phyloP scores from a whole-genome alignment of 2,329 filamentous ascomycete species.

The Colletotrichum sp. region DNA sequence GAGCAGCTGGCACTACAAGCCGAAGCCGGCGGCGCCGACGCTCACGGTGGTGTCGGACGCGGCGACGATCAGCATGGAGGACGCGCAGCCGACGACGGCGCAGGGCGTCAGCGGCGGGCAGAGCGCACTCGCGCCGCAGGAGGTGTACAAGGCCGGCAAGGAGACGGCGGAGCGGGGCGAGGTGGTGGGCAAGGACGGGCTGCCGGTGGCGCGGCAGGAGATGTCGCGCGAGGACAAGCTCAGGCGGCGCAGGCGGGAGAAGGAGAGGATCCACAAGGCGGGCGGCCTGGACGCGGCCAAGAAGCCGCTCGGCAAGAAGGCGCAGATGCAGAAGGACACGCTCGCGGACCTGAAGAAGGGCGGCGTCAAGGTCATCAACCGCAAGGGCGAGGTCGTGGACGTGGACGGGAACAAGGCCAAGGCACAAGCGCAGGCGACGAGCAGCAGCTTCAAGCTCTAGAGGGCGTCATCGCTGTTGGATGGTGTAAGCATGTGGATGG shows the following conservation, averaged over 20 bases:
- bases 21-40: constrained; percentile 80
- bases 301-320: constrained; percentile 63
- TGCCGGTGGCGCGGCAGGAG: constrained; percentile 82
- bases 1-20: constrained; percentile 94
- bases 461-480: neutral
- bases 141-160: constrained; percentile 85
- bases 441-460: constrained; percentile 68
- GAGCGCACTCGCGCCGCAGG: constrained; percentile 88
- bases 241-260: constrained; percentile 77
- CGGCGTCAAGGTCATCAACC: constrained; percentile 89
- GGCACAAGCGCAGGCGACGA: constrained; percentile 53
- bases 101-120: constrained; percentile 72
- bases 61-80: constrained; percentile 92
- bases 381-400: constrained; percentile 84
- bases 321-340: constrained; percentile 51
- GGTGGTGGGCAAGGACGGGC: constrained; percentile 77
- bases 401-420: constrained; percentile 80
- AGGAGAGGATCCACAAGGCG: constrained; percentile 81
- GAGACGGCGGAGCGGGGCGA: constrained; percentile 70
- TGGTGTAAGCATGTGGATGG: neutral
- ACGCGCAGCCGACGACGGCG: constrained; percentile 85
- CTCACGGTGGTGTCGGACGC: constrained; percentile 90
- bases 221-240: constrained; percentile 87
- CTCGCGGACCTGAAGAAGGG: constrained; percentile 79
- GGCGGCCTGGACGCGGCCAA: constrained; percentile 48